Conservation (phyloP, 2,329 filamentous ascomycete genomes). For the Aspergillus sp. region DNA sequence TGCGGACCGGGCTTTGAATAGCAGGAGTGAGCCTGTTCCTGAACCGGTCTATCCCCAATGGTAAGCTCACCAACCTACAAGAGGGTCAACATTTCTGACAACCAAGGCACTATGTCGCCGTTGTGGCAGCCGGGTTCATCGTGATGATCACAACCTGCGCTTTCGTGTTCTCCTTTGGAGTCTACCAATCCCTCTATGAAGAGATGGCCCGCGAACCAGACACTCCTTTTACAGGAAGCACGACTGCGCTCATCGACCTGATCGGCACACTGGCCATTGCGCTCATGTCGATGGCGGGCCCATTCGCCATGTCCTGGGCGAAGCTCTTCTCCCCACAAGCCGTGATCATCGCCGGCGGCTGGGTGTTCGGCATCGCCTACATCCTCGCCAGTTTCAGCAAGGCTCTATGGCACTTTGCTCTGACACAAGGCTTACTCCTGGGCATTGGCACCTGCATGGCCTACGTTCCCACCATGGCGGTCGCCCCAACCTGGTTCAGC, state of each 20-base stretch:
- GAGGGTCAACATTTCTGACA: not conserved
- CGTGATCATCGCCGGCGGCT: conserved; percentile 36
- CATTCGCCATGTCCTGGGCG: conserved; percentile 39
- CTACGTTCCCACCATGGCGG: conserved; percentile 43
- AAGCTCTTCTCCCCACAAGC: conserved; percentile 37
- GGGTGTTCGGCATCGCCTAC: conserved; percentile 38
- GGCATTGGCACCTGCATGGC: conserved; percentile 43
- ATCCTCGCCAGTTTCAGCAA: conserved; percentile 39
- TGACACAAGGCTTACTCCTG: conserved; percentile 42
- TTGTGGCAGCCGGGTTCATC: conserved; percentile 29
- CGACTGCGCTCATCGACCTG: conserved; percentile 41
- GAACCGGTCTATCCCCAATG: not conserved
- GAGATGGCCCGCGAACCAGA: conserved; percentile 28
- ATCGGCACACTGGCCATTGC: conserved; percentile 43
- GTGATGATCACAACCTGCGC: conserved; percentile 42
- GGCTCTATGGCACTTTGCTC: conserved; percentile 36
- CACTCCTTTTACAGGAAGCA: conserved; percentile 39
- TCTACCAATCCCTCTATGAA: conserved; percentile 47
- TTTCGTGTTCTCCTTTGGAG: conserved; percentile 45
- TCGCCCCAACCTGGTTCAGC: conserved; percentile 44
- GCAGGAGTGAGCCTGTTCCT: not conserved
- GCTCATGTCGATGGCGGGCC: conserved; percentile 42
- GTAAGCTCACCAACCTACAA: not conserved
- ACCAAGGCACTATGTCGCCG: conserved; percentile 13
- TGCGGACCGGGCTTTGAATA: not conserved